Evolutionary conservation across 1,139 yeast genomes (phyloP), one percentile per base, ranked within the genome.

Genomic region (Torulaspora pretoriensis): DNA sequence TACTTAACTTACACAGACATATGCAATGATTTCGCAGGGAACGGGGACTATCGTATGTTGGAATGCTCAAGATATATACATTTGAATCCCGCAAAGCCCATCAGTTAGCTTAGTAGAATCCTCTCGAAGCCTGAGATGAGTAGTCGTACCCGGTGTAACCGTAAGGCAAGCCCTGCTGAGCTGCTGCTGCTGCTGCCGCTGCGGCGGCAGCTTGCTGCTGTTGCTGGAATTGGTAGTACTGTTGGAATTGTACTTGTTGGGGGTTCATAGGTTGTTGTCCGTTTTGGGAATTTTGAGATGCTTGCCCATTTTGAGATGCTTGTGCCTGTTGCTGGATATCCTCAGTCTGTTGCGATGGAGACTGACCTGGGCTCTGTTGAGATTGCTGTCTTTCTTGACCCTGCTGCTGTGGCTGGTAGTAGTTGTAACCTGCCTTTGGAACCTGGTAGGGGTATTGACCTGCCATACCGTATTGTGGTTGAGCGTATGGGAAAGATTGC

Each of bases 381-480:
- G 45, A 48, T 42, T 54, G 58, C 42, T 52, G 53, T 34, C 52
- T 51, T 8, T 49, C 50, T 45, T 54, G 56, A 17, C 43, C 47
- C 38, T 50, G 61, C 40, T 49, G 60, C 39, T 53, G 60, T 16
- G 54, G 55, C 40, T 54, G 61, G 35, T 52, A 59, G 46, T 57
- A 56, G 45, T 53, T 59, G 54, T 59, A 57, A 29, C 60, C 59
- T 16, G 48, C 57, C 47, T 61, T 61, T 46, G 62, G 63, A 27
- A 57, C 55, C 47, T 61, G 64, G 50, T 60, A 59, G 43, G 62
- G 62, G 46, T 60, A 61, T 51, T 61, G 65, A 43, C 63, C 62
- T 24, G 59, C 60, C 49, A 57, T 54, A 30, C 63, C 62, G 38
- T 61, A 61, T 47, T 60, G 65, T 36, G 64, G 64, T 47, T 61